Base-by-base conservation (phyloP, 371 early-diverging fungal genomes). In the Chytridium lagenaria region DNA sequence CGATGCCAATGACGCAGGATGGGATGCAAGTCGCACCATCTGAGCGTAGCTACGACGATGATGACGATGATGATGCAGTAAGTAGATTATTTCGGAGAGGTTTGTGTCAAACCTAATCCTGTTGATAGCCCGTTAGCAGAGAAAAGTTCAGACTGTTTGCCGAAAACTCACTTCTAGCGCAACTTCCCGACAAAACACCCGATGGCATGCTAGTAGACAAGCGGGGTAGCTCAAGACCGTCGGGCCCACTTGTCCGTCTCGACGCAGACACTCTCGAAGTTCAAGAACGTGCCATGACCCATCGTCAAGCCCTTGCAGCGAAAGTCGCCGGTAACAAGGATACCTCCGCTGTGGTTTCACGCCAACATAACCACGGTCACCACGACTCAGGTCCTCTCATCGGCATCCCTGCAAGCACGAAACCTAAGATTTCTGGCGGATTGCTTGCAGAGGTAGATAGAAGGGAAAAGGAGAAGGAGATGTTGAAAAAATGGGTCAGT, bases 381-480 rank as follows among this genome's bases (percentile, higher is more conserved):
- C 38, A 37, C 1, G 30, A 38, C 23, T 66, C 37, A 38, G 81
- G 80, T 23, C 83, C 83, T 22, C 66, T 82, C 30, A 65, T 79
- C 31, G 81, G 59, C 52, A 72, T 79, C 2, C 34, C 66, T 37
- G 52, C 44, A 5, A 72, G 59, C 10, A 23, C 57, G 40, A 76
- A 81, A 57, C 81, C 80, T 36, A 79, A 77, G 65, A 71, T 83
- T 39, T 78, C 80, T 37, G 81, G 81, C 23, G 85, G 85, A 0
- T 67, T 85, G 67, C 67, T 85, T 15, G 85, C 78, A 7, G 78
- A 84, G 71, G 75, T 85, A n/a, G 77, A 84, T 59, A 72, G 80
- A 40, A 61, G 80, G 57, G 81, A 82, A 59, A 76, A 80, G 70
- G 83, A 85, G 33, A 76, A 74, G 50, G 82, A 83, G 50, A 64